phyloP scores from a whole-genome alignment of 2,329 filamentous ascomycete genomes.

The Cladosporium oxysporum region DNA sequence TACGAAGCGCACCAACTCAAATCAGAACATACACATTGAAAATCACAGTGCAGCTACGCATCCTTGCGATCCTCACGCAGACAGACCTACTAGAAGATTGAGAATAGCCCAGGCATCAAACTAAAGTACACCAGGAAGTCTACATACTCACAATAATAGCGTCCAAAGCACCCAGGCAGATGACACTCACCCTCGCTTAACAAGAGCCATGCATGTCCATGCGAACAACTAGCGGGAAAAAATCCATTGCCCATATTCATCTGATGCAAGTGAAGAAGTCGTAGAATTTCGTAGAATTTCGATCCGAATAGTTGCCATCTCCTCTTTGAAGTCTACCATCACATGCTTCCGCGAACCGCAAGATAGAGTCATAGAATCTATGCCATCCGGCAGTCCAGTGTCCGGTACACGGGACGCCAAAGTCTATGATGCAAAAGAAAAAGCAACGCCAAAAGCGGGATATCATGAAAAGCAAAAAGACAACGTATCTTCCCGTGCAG shows the following conservation, averaged over 20 bases:
- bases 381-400: not conserved
- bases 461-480: conserved; percentile 1
- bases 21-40: too few relatives aligned
- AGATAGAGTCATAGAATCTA: not conserved
- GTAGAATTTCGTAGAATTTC: not conserved
- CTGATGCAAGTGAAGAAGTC: not conserved
- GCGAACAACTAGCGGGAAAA: too few relatives aligned
- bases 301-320: not conserved
- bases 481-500: not conserved
- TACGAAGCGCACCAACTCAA: too few relatives aligned
- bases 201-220: too few relatives aligned
- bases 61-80: too few relatives aligned
- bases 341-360: not conserved
- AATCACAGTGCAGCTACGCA: too few relatives aligned
- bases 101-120: too few relatives aligned
- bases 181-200: too few relatives aligned
- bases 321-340: not conserved
- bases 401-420: not conserved
- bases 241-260: not conserved
- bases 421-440: not conserved
- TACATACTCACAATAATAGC: too few relatives aligned
- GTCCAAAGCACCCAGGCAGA: too few relatives aligned
- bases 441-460: conserved; percentile 4
- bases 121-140: too few relatives aligned
- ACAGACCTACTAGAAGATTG: too few relatives aligned